Evolutionary conservation across 2,329 filamentous ascomycete genomes (phyloP).

Genomic region (Fusarium citri): DNA sequence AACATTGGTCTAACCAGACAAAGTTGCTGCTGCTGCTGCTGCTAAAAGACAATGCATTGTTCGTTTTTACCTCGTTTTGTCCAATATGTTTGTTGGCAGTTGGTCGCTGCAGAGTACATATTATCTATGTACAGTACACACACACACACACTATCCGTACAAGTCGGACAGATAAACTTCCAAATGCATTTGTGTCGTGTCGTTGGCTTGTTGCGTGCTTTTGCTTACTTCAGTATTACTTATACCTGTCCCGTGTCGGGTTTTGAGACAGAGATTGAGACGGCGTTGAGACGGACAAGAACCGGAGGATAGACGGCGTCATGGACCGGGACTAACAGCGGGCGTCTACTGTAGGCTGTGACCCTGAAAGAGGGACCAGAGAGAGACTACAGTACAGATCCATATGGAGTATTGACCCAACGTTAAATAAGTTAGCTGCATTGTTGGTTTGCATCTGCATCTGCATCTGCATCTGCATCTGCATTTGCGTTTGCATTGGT

Average conservation of each 20-base stretch:
- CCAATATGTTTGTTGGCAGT: neutral
- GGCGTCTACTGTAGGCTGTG: slow-evolving; percentile 6
- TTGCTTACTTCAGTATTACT: slow-evolving; percentile 2
- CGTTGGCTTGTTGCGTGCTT: neutral
- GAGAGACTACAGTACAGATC: neutral
- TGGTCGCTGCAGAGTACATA: neutral
- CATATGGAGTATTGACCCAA: neutral
- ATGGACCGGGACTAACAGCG: slow-evolving; percentile 7
- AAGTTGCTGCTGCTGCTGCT: slow-evolving; percentile 1
- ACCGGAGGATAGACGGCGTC: slow-evolving; percentile 22
- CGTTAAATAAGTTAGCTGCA: neutral
- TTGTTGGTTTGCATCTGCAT: neutral
- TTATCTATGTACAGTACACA: neutral
- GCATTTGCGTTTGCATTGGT: neutral
- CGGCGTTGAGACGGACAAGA: slow-evolving; percentile 21
- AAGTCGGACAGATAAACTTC: neutral
- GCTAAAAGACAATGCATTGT: neutral
- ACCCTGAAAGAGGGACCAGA: slow-evolving; percentile 9
- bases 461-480: neutral
- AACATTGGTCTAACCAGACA: slow-evolving; percentile 11
- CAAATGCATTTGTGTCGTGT: neutral
- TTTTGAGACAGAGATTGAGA: slow-evolving; percentile 6
- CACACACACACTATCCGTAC: neutral
- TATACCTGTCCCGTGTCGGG: neutral
- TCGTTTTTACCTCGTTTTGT: neutral